Percentiles rank a stretch among this genome's conserved stretches.
Conservation (phyloP, 192 early-diverging fungal genomes). For the Allomyces arbusculus region DNA sequence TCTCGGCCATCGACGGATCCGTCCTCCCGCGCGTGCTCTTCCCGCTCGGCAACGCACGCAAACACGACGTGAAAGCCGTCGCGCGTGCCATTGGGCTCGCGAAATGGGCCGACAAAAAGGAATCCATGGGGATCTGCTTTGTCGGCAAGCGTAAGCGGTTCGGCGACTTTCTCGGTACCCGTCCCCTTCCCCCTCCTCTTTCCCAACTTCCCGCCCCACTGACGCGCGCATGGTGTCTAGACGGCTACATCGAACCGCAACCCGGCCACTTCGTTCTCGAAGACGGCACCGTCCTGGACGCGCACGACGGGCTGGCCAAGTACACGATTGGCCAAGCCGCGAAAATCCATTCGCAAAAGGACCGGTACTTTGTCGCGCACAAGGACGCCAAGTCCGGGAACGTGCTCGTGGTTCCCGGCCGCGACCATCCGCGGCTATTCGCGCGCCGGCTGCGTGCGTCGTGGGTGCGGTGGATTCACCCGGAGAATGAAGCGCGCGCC, state of each 20-base stretch:
- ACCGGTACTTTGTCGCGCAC: neutral
- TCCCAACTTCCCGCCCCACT: slow-evolving; percentile 7
- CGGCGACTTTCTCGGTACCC: slow-evolving; percentile 47
- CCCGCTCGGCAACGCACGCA: slow-evolving; percentile 55
- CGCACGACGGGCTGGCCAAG: slow-evolving; percentile 42
- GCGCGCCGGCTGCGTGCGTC: slow-evolving; percentile 7
- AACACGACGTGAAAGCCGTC: slow-evolving; percentile 49
- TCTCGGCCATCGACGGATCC: slow-evolving; percentile 37
- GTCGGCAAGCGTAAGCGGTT: slow-evolving; percentile 61
- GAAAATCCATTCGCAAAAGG: slow-evolving; percentile 19
- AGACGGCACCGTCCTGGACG: slow-evolving; percentile 11
- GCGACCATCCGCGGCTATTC: slow-evolving; percentile 15
- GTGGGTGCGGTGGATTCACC: slow-evolving; percentile 25
- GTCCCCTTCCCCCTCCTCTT: slow-evolving; percentile 8
- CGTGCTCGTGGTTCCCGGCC: slow-evolving; percentile 42
- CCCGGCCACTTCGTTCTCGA: slow-evolving; percentile 18
- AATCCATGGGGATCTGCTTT: slow-evolving; percentile 95
- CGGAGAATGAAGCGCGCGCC: slow-evolving; percentile 2
- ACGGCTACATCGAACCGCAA: slow-evolving; percentile 27
- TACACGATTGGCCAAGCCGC: slow-evolving; percentile 70
- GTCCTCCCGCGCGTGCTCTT: slow-evolving; percentile 41
- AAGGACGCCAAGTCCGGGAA: slow-evolving; percentile 1
- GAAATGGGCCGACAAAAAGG: slow-evolving; percentile 42
- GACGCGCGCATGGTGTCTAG: slow-evolving; percentile 13
- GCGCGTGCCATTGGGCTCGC: slow-evolving; percentile 32